Base-by-base conservation (phyloP, 352 stramenopile species). In the Pythium sukuiense region DNA sequence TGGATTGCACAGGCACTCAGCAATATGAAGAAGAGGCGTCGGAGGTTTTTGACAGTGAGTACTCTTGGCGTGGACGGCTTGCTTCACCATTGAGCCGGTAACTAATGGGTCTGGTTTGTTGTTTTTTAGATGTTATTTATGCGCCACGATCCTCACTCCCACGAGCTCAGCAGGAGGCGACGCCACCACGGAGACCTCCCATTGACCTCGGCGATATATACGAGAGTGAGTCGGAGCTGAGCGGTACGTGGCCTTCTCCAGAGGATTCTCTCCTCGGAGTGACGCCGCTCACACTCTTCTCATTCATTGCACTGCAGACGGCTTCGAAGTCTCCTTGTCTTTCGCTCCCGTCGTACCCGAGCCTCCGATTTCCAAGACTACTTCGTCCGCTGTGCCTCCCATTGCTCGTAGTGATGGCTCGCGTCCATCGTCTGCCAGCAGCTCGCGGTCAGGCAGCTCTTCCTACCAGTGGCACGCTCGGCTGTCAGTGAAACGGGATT, bases 21-120 rank as follows among this genome's bases (percentile, higher is more conserved):
- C 69, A 80, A 45, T 64, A 67, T 46, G 80, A 72, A 5, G 67
- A 89, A 48, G 81, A 89, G 76, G 68, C 73, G 35, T 89, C 81
- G 29, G 78, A 89, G 66, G 75, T 83, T 77, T 89, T 87, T 84
- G 80, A 87, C 65, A 81, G 81, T 89, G 55, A 59, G 80, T 80
- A 2, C 26, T 14, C n/a, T 39, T 8, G 33, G 26, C 14, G 26
- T 63, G 33, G 33, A 39, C 33, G 13, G 13, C 39, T 46, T 48
- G 41, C 41, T 5, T 48, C 41, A 26, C 3, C 37, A 5, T 26
- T 18, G 16, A 26, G 41, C 8, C 16, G 16, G 18, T 5, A 20
- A 5, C 45, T 55, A 16, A 33, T 18, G 11, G 20, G 20, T 24
- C 20, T 24, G 20, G 46, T 46, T 56, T n/a, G 18, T 56, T 46